phyloP scores from a whole-genome alignment of 2,329 filamentous ascomycete genomes.

The Chaetomium sp. region DNA sequence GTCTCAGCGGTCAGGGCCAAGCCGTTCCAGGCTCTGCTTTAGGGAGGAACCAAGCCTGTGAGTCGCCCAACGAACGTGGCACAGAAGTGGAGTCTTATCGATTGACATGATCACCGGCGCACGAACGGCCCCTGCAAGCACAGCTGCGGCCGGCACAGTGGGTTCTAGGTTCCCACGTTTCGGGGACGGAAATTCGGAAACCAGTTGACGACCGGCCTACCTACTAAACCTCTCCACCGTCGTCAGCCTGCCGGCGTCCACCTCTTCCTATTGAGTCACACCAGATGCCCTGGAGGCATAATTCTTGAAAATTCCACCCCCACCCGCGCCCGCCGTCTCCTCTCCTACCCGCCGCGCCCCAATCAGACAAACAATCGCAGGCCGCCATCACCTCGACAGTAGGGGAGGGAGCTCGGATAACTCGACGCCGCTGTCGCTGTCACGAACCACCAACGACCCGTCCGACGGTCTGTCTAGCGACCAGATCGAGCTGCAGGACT shows the following conservation, averaged over 20 bases:
- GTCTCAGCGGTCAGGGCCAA: background rate
- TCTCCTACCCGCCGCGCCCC: constrained; percentile 18
- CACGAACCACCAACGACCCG: background rate
- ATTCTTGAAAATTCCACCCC: constrained; percentile 17
- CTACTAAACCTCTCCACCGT: too few species aligned
- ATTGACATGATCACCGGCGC: background rate
- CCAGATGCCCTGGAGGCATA: constrained; percentile 14
- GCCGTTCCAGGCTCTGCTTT: background rate
- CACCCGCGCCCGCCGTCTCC: constrained; percentile 7
- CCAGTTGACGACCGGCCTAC: background rate
- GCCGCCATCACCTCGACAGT: background rate
- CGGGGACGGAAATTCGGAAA: background rate
- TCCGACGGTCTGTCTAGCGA: constrained; percentile 1
- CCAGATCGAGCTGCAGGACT: constrained; percentile 18
- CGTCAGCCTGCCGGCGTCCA: background rate
- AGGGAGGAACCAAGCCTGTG: background rate
- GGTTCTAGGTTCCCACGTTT: background rate
- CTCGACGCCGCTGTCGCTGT: background rate
- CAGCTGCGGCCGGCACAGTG: too few species aligned
- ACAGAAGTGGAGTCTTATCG: background rate
- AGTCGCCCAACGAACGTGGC: background rate
- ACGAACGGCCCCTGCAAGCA: too few species aligned
- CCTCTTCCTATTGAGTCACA: background rate
- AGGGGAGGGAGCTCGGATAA: constrained; percentile 19
- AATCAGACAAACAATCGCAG: background rate